Evolutionary conservation across 495 filamentous ascomycete species (phyloP).

Genomic region (Chaetomium tenue): DNA sequence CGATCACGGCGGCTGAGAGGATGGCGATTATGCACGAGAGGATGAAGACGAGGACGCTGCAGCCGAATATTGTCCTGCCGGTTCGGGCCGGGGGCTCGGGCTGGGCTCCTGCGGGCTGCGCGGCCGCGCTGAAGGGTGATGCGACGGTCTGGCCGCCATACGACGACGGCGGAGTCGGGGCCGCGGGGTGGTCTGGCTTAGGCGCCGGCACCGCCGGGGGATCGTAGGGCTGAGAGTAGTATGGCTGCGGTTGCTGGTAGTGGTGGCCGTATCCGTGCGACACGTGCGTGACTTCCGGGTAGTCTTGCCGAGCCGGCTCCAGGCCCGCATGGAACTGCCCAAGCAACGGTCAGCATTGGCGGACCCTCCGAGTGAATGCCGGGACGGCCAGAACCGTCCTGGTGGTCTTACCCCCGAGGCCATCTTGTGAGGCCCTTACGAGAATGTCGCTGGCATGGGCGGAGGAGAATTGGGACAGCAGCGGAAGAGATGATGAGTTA

Average conservation of each 20-base stretch:
- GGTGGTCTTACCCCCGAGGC: background rate
- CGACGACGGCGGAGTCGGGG: constrained; percentile 6
- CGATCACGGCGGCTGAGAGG: constrained; percentile 44
- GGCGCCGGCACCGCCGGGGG: background rate
- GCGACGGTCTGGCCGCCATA: constrained; percentile 20
- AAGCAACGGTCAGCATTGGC: background rate
- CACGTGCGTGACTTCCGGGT: constrained; percentile 39
- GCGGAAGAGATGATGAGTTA: background rate
- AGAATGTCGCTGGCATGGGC: background rate
- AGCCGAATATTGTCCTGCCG: constrained; percentile 36
- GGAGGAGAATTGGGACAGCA: background rate
- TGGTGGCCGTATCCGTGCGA: constrained; percentile 13
- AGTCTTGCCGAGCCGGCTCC: constrained; percentile 40
- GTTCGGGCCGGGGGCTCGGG: constrained; percentile 1
- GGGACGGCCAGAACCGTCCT: no score
- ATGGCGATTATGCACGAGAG: constrained; percentile 44
- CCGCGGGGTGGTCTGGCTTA: constrained; percentile 7
- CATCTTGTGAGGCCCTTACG: background rate
- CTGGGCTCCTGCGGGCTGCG: background rate
- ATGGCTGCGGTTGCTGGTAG: constrained; percentile 6
- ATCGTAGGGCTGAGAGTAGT: constrained; percentile 6
- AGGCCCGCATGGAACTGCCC: constrained; percentile 40
- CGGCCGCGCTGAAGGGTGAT: constrained; percentile 12
- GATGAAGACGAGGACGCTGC: constrained; percentile 40
- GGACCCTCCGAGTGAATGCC: no score